Percentiles rank a stretch among this genome's conserved stretches.
Conservation (phyloP, 169 alveolate species). For the Babesia ovata region DNA sequence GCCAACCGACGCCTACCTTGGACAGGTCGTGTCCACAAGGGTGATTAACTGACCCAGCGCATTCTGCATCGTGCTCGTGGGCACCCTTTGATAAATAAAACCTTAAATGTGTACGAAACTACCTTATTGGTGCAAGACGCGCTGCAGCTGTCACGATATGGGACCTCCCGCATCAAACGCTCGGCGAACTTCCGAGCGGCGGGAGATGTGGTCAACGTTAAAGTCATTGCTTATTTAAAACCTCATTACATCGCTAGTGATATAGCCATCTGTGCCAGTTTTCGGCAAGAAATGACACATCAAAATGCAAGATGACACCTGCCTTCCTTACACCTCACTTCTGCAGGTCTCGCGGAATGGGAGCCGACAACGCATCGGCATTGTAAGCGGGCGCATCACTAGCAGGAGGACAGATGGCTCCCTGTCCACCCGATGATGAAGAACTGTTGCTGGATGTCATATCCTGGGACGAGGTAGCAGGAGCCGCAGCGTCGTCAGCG, state of each 20-base stretch:
- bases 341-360: neutral
- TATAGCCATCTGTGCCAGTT: neutral
- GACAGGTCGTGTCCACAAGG: conserved; percentile 12
- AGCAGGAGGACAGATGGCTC: no score
- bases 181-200: conserved; percentile 26
- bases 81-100: neutral
- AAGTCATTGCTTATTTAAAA: neutral
- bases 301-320: neutral
- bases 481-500: neutral
- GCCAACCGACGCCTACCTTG: conserved; percentile 3
- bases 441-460: neutral
- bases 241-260: neutral
- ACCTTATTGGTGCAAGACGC: neutral
- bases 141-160: neutral
- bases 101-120: neutral
- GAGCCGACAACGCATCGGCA: conserved; percentile 3
- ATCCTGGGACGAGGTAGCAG: neutral
- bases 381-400: neutral
- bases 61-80: neutral
- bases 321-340: conserved; percentile 1
- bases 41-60: neutral
- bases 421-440: no score
- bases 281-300: neutral
- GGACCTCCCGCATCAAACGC: conserved; percentile 19
- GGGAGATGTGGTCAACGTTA: neutral